Percentiles rank a stretch among this genome's conserved stretches.
These are phyloP conservation scores for Hymenoscyphus salicellus DNA, from an alignment of 2,329 filamentous ascomycete species.

Conservation along the genomic window DNA sequence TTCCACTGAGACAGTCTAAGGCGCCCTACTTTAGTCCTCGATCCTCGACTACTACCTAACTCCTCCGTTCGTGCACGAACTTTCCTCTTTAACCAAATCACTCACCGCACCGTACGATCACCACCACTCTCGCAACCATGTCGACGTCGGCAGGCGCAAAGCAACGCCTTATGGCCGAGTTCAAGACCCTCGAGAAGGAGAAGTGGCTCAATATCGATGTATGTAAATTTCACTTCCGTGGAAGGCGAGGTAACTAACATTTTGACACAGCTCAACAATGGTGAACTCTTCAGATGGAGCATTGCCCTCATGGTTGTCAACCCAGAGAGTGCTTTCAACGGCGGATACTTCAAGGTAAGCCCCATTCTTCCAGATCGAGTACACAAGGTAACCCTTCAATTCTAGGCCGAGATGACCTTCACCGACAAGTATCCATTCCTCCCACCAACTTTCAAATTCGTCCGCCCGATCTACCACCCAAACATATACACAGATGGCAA, in stretches of 20 bases:
- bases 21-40: slow-evolving; percentile 3
- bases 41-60: background rate
- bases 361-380: background rate
- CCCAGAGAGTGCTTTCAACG: slow-evolving; percentile 85
- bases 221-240: slow-evolving; percentile 32
- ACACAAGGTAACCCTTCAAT: slow-evolving; percentile 10
- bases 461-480: slow-evolving; percentile 77
- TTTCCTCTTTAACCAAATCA: background rate
- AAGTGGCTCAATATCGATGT: slow-evolving; percentile 92
- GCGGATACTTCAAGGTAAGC: slow-evolving; percentile 77
- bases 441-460: slow-evolving; percentile 85
- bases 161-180: slow-evolving; percentile 85
- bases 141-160: slow-evolving; percentile 52
- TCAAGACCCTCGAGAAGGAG: slow-evolving; percentile 77
- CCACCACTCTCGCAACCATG: background rate
- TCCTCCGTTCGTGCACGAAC: slow-evolving; percentile 6
- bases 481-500: slow-evolving; percentile 91
- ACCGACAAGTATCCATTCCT: slow-evolving; percentile 84
- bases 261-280: slow-evolving; percentile 56
- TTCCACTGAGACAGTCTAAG: background rate
- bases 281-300: slow-evolving; percentile 82
- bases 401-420: slow-evolving; percentile 78
- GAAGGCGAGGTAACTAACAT: slow-evolving; percentile 17
- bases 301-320: slow-evolving; percentile 91
- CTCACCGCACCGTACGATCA: background rate